Evolutionary conservation across 768 basidiomycete genomes (phyloP), one percentile per base, ranked within the genome.

Genomic region (Neoboletus brunneissimus): DNA sequence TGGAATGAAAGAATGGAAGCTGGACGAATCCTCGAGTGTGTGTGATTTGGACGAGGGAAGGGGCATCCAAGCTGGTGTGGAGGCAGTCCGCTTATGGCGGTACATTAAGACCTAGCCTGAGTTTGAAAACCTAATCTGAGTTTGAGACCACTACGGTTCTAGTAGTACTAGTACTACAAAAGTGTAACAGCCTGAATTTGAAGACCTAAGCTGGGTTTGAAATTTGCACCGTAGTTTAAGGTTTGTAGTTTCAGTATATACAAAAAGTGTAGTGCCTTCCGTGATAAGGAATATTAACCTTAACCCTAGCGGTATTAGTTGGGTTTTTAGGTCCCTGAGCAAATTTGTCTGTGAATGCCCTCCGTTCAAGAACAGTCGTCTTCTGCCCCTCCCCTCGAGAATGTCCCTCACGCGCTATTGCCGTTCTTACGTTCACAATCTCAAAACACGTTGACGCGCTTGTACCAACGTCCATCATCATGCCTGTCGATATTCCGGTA

Each of bases 401-500:
- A 56, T 63, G 72, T 68, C 34, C 78, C 84, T n/a, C 88, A 91
- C 66, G 77, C 85, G 2, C 72, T 93, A 20, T 75, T 93, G 25
- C 85, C 89, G 0, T 94, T 94, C 73, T 77, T 96, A 27, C 86
- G 89, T 57, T 81, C 84, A 0, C 90, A 94, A 65, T 87, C 89
- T 0, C 88, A 91, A 69, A 85, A 79, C 56, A 85, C 87, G 12
- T 72, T 95, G 49, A 85, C 83, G 20, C 82, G 92, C 25, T 76
- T 97, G 48, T 97, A 94, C 67, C 84, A 88, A 65, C 80, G 84
- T 18, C 92, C 94, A 10, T 93, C 92, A 3, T 88, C 89, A 75
- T 94, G 93, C 73, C 81, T 97, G 50, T 87, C 91, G 25, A 86
- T 97, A 71, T 94, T 94, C 73, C 84, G 94, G 89, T 91, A 58